These are phyloP conservation scores for Penicillium sp. DNA, from an alignment of 2,329 filamentous ascomycete genomes.

Conservation along the genomic window DNA sequence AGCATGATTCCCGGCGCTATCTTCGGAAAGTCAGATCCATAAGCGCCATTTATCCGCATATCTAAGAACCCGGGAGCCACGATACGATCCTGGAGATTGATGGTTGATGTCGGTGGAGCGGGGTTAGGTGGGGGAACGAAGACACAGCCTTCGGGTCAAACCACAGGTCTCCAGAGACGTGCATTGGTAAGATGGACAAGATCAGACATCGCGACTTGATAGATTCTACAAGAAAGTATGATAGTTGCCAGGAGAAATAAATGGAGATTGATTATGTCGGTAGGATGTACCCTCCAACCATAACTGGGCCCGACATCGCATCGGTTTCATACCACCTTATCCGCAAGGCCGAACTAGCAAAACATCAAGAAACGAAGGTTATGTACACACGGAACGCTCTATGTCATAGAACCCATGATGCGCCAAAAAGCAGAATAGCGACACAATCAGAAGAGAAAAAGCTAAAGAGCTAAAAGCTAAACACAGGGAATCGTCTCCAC, in stretches of 20 bases:
- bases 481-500: background rate
- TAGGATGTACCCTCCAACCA: background rate
- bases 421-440: slow-evolving; percentile 23
- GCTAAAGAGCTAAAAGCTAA: slow-evolving; percentile 9
- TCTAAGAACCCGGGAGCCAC: slow-evolving; percentile 25
- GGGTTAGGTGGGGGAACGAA: slow-evolving; percentile 15
- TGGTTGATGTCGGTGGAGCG: background rate
- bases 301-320: slow-evolving; percentile 8
- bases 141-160: slow-evolving; percentile 15
- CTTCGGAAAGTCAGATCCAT: slow-evolving; percentile 38
- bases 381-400: slow-evolving; percentile 37
- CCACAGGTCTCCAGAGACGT: slow-evolving; percentile 34
- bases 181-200: slow-evolving; percentile 34
- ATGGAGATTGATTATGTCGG: background rate
- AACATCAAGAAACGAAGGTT: slow-evolving; percentile 24
- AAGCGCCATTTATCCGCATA: slow-evolving; percentile 27
- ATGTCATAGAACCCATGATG: slow-evolving; percentile 31
- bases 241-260: background rate
- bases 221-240: background rate
- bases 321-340: slow-evolving; percentile 17
- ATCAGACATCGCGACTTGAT: slow-evolving; percentile 11
- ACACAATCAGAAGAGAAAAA: background rate
- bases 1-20: slow-evolving; percentile 6
- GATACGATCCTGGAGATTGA: slow-evolving; percentile 21
- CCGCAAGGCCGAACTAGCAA: slow-evolving; percentile 18